Evolutionary conservation across 805 yeast species (phyloP).

Genomic region (Jamesozyma piceae): DNA sequence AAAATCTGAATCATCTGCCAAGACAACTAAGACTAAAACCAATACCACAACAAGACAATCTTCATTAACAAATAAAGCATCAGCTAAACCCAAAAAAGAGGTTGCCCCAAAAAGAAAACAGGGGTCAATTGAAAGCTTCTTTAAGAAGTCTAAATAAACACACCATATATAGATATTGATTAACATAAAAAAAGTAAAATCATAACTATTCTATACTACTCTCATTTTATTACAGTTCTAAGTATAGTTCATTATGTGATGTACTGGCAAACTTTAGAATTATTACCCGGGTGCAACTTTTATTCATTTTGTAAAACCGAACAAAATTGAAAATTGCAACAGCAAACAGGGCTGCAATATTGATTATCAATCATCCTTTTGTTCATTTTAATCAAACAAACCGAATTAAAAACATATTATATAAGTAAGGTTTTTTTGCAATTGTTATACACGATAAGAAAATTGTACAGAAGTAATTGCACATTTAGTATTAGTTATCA

Average conservation of each 20-base stretch:
- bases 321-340: not conserved
- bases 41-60: not conserved
- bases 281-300: not conserved
- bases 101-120: constrained; percentile 19
- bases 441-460: too few species aligned
- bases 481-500: not conserved
- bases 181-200: too few species aligned
- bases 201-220: too few species aligned
- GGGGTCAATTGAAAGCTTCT: constrained; percentile 27
- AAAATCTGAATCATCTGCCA: not conserved
- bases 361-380: not conserved
- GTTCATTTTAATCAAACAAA: too few species aligned
- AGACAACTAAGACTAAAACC: not conserved
- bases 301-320: not conserved
- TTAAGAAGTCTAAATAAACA: constrained; percentile 13
- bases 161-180: not conserved
- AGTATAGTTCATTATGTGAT: not conserved
- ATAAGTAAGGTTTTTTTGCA: too few species aligned
- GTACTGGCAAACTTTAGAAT: not conserved
- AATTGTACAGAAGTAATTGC: not conserved
- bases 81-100: constrained; percentile 5
- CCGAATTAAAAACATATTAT: too few species aligned
- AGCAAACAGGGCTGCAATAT: not conserved
- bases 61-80: constrained; percentile 1
- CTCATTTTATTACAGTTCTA: too few species aligned